Percentiles rank a stretch among this genome's conserved stretches.
Conservation (phyloP, 495 filamentous ascomycete species). For the Aspergillus diversus region DNA sequence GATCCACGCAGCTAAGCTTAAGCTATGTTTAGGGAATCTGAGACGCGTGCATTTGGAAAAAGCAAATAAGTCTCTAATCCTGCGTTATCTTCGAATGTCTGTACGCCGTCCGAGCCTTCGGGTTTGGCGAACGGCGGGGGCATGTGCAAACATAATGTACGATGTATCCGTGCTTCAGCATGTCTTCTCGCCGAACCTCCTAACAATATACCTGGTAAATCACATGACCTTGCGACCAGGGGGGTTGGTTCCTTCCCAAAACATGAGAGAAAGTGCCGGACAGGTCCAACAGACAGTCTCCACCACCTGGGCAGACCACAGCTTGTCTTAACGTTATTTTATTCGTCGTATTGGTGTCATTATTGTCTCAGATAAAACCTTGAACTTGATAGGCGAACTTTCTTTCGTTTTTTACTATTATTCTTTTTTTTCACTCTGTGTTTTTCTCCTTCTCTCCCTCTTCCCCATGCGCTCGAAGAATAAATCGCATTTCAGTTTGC, state of each 20-base stretch:
- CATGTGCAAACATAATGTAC: too few species aligned
- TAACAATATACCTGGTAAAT: neutral
- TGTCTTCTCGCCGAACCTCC: too few species aligned
- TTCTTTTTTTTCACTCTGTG: neutral
- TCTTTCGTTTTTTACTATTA: too few species aligned
- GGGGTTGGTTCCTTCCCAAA: neutral
- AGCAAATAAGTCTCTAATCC: constrained; percentile 27
- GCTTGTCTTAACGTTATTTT: too few species aligned
- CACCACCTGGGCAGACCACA: neutral
- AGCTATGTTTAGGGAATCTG: constrained; percentile 32
- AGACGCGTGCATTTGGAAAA: constrained; percentile 28
- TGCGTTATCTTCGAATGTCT: constrained; percentile 21
- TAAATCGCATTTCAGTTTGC: too few species aligned
- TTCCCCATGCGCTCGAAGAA: neutral
- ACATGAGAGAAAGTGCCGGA: neutral
- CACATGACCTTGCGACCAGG: constrained; percentile 16
- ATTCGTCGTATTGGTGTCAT: neutral
- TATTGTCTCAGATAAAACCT: neutral
- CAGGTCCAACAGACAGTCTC: neutral
- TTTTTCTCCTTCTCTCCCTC: neutral
- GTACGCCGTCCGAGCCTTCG: constrained; percentile 13
- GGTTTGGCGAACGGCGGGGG: constrained; percentile 20
- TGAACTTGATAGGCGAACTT: neutral
- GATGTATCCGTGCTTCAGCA: too few species aligned
- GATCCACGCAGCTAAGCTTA: constrained; percentile 35